Percentiles rank a stretch among this genome's conserved stretches.
phyloP scores from a whole-genome alignment of 441 rosid species.

The Corymbia citriodora region DNA sequence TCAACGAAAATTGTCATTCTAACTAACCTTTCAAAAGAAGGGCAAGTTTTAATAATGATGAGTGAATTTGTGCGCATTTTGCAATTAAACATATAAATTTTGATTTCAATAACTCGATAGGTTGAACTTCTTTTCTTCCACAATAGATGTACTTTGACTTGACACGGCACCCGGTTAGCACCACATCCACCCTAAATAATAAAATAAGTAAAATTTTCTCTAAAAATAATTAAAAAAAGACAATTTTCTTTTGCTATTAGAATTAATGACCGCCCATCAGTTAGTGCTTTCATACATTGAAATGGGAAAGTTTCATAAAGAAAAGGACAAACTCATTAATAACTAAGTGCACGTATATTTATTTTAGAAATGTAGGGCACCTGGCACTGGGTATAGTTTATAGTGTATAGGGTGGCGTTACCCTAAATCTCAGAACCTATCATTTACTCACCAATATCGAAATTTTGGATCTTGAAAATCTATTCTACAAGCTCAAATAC shows the following conservation, averaged over 20 bases:
- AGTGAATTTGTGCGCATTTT: background rate
- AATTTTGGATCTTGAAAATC: background rate
- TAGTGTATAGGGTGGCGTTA: rapidly evolving
- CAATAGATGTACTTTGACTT: rapidly evolving
- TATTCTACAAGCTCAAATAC: rapidly evolving
- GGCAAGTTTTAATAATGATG: no score
- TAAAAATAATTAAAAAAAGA: background rate
- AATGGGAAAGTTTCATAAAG: background rate
- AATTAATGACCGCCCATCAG: background rate
- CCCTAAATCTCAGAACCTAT: background rate
- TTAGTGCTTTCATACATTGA: background rate
- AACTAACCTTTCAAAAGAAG: no score
- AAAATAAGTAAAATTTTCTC: background rate
- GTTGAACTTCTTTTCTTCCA: background rate
- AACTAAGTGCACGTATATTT: background rate
- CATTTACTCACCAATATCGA: background rate
- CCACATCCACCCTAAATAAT: background rate
- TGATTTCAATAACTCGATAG: background rate
- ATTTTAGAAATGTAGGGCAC: background rate
- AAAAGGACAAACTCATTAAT: background rate
- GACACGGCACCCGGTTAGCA: rapidly evolving
- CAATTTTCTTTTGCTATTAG: no score
- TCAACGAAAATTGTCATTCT: background rate
- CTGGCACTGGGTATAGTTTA: background rate
- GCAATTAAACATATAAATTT: background rate